Percentiles rank a stretch among this genome's conserved stretches.
phyloP scores from a whole-genome alignment of 345 rosid species.

The Linum trigynum region DNA sequence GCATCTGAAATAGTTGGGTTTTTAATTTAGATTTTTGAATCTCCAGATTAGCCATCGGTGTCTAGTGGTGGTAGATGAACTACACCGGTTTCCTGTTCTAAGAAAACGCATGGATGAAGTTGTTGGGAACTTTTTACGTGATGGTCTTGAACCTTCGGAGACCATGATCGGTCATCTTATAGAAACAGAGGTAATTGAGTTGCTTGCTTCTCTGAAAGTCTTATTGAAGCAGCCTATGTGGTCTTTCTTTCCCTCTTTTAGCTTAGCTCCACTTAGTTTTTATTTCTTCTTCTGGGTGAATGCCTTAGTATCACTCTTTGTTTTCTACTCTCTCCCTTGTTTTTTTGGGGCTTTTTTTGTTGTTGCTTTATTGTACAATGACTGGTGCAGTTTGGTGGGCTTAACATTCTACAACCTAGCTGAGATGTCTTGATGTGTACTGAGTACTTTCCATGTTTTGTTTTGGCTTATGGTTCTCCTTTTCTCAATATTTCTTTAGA shows the following conservation, averaged over 20 bases:
- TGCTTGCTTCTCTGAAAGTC: neutral
- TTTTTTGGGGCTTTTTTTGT: neutral
- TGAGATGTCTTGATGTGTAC: too few species aligned
- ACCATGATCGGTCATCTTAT: conserved; percentile 84
- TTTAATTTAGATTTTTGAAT: conserved; percentile 8
- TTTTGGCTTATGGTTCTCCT: too few species aligned
- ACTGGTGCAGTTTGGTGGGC: too few species aligned
- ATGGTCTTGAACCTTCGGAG: conserved; percentile 89
- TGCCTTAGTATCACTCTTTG: too few species aligned
- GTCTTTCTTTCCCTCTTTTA: too few species aligned
- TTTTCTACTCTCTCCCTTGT: neutral
- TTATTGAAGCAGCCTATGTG: too few species aligned
- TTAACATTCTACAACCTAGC: too few species aligned
- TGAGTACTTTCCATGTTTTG: neutral
- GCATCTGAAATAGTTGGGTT: neutral
- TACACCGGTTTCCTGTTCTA: conserved; percentile 75
- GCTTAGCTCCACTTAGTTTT: too few species aligned
- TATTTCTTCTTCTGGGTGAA: too few species aligned
- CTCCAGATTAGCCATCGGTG: conserved; percentile 86
- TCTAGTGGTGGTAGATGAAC: conserved; percentile 42
- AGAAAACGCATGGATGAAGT: conserved; percentile 96
- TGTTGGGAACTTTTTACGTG: conserved; percentile 66
- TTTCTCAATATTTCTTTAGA: neutral
- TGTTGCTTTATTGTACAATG: neutral
- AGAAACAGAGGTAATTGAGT: conserved; percentile 72